Base-by-base conservation (phyloP, 352 stramenopile genomes). In the Pythium dissimile region DNA sequence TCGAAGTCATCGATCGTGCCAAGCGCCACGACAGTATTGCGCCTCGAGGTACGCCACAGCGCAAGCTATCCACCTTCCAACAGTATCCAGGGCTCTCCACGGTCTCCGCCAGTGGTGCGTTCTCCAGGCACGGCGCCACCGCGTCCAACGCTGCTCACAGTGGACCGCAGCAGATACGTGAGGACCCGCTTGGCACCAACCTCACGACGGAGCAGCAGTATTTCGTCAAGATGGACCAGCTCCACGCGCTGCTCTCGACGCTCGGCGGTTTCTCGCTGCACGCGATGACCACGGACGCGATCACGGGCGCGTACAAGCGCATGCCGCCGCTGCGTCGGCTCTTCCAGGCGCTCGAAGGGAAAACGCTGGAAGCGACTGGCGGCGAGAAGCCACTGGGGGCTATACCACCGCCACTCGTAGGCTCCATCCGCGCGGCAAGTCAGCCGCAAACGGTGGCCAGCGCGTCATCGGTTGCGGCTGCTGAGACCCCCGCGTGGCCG, bases 171-270 rank as follows among this genome's bases (percentile, higher is more conserved):
- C 35, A 64, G 24, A 23, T 43, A 7, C 52, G 57, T 2, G 20
- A 42, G 4, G 63, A 69, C 21, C 21, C 41, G 16, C 24, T 71
- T 0, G 59, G 58, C 3, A 41, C 26, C 0, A 64, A 71, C 28
- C 53, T 89, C 16, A 78, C 75, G 42, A 24, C 48, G 1, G 79
- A 89, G 44, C 79, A 87, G 61, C 73, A 86, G 42, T 86, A 80
- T 37, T 21, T 80, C 18, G 72, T 87, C 50, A 84, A 84, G 52
- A 38, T 89, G 10, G 77, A 89, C 59, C 79, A 89, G 46, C 56
- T 89, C 0, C 73, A 88, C 45, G 80, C 71, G 18, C 63, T 84
- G 38, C 49, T 88, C 18, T 55, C 60, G 27, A 60, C 69, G 6
- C 53, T 89, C 3, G 62, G 54, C 0, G 48, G 62, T 20, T 66